phyloP scores from a whole-genome alignment of 495 filamentous ascomycete species.

The Penicillium desertorum region DNA sequence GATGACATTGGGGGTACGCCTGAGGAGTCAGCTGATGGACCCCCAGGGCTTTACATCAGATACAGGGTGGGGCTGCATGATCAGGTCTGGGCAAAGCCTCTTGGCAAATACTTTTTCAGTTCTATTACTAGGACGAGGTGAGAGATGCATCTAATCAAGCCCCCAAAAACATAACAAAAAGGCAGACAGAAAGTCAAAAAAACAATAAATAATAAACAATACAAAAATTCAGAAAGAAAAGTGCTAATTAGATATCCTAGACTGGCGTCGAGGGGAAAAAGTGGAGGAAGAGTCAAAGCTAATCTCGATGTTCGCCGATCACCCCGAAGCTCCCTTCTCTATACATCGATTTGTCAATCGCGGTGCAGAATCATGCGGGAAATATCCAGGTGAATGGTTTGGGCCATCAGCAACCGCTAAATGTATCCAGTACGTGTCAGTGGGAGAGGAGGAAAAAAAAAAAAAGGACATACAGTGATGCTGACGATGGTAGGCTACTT shows the following conservation, averaged over 20 bases:
- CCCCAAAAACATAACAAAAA: not conserved
- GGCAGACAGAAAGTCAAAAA: not conserved
- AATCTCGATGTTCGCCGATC: constrained; percentile 86
- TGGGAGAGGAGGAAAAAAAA: not conserved
- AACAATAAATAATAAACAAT: too few species aligned
- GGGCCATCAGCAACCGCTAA: constrained; percentile 96
- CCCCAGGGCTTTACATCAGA: constrained; percentile 86
- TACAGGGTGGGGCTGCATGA: constrained; percentile 99
- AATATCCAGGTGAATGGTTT: constrained; percentile 98
- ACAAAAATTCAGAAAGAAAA: not conserved
- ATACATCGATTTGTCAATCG: constrained; percentile 93
- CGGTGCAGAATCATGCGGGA: constrained; percentile 84
- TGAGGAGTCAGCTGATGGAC: constrained; percentile 78
- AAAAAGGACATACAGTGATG: not conserved
- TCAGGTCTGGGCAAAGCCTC: constrained; percentile 90
- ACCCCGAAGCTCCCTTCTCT: constrained; percentile 82
- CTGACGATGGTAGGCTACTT: constrained; percentile 61
- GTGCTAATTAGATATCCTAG: constrained; percentile 47
- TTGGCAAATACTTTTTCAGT: constrained; percentile 80
- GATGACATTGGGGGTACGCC: constrained; percentile 81
- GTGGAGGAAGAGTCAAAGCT: constrained; percentile 65
- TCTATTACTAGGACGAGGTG: constrained; percentile 75
- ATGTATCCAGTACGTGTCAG: constrained; percentile 80
- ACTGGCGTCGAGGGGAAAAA: constrained; percentile 70
- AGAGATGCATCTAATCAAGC: not conserved